A percentile compares a stretch with the other conserved stretches of the same genome.
phyloP scores from a whole-genome alignment of 441 rosid species.

The Adansonia gregorii region DNA sequence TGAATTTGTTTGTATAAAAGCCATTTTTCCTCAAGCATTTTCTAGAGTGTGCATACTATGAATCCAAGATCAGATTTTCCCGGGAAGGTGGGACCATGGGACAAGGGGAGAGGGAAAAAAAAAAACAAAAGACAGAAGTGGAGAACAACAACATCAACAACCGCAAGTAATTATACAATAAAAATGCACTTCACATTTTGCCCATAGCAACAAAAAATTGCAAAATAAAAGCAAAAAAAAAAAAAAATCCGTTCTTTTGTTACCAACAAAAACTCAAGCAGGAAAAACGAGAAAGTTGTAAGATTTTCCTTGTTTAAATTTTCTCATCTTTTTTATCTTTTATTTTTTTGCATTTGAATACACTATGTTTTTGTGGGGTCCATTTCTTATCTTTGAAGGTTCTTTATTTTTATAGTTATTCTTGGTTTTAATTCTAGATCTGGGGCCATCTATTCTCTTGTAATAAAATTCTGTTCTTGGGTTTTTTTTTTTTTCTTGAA shows the following conservation, averaged over 20 bases:
- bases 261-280: not conserved
- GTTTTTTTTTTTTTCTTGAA: not conserved
- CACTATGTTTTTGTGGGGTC: not conserved
- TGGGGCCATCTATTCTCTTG: not conserved
- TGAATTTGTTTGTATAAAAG: not conserved
- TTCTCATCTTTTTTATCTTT: not conserved
- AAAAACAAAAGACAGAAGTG: too few relatives aligned
- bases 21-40: not conserved
- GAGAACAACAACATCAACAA: too few relatives aligned
- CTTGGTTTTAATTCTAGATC: constrained; percentile 19
- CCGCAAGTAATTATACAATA: too few relatives aligned
- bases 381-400: not conserved
- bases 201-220: not conserved
- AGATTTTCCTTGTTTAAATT: constrained; percentile 19
- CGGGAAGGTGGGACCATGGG: not conserved
- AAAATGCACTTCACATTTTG: not conserved
- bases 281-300: not conserved
- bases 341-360: not conserved
- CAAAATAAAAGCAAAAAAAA: not conserved
- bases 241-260: not conserved
- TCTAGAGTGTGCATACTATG: not conserved
- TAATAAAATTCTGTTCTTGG: not conserved
- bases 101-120: not conserved
- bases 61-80: not conserved
- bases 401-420: constrained; percentile 9